Evolutionary conservation across 169 alveolate genomes (phyloP).

Genomic region (Plasmodium vivax): DNA sequence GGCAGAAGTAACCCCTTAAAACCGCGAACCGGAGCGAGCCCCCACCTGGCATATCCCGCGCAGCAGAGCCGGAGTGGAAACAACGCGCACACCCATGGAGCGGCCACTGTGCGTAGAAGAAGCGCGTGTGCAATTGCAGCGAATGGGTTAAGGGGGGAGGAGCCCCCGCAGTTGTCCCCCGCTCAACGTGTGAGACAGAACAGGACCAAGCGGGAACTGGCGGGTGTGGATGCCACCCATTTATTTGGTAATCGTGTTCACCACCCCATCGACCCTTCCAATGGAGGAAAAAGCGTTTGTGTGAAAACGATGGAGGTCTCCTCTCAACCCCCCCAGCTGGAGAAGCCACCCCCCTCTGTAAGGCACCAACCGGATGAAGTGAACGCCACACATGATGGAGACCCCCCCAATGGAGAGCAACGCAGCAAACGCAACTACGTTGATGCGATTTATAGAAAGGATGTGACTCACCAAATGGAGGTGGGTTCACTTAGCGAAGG

Average conservation of each 20-base stretch:
- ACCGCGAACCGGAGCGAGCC: not conserved
- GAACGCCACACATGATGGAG: no score
- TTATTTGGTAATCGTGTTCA: not conserved
- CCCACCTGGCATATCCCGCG: not conserved
- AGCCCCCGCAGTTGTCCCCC: not conserved
- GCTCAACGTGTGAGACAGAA: not conserved
- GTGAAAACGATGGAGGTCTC: not conserved
- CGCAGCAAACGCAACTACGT: no score
- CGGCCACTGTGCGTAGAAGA: not conserved
- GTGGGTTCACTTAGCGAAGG: no score
- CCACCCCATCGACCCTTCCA: not conserved
- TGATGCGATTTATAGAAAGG: no score
- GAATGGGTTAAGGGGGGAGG: not conserved
- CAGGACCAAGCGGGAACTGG: not conserved
- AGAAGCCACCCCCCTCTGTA: not conserved
- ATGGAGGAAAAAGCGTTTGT: not conserved
- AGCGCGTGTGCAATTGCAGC: not conserved
- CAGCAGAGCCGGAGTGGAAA: not conserved
- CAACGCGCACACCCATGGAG: not conserved
- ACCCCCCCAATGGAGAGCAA: no score
- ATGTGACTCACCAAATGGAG: no score
- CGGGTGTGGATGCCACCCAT: not conserved
- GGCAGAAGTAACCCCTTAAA: not conserved
- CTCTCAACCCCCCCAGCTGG: not conserved
- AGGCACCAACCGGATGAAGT: not conserved